Conservation (phyloP, 2,329 filamentous ascomycete genomes). For the Chalaropsis thielavioides region DNA sequence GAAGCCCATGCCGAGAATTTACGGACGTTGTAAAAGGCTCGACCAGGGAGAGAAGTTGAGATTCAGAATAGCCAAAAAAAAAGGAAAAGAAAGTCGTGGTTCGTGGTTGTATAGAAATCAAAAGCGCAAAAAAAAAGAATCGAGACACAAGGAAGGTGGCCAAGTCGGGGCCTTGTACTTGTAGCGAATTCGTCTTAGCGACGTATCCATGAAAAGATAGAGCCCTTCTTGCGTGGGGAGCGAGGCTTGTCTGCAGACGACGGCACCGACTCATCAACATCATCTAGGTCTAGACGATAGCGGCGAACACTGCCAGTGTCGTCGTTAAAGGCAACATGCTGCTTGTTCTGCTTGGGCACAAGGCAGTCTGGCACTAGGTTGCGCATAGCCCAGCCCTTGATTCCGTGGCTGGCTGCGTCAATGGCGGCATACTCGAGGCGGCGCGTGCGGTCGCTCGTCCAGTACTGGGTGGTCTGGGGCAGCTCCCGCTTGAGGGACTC, state of each 20-base stretch:
- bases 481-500: conserved; percentile 29
- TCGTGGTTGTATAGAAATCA: not conserved
- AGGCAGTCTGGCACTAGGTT: conserved; percentile 48
- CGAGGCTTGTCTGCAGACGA: not conserved
- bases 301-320: conserved; percentile 48
- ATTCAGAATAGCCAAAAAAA: not conserved
- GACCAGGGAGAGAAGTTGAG: not conserved
- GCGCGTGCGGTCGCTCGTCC: conserved; percentile 49
- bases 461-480: conserved; percentile 49
- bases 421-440: conserved; percentile 53
- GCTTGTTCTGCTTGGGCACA: conserved; percentile 33
- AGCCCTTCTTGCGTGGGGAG: conserved; percentile 7
- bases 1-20: not conserved
- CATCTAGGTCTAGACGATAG: conserved; percentile 45
- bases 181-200: conserved; percentile 3
- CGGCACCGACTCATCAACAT: conserved; percentile 24
- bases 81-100: conserved; percentile 2
- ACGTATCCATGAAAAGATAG: conserved; percentile 9
- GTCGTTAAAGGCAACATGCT: conserved; percentile 43
- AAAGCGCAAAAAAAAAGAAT: not conserved
- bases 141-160: not conserved
- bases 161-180: not conserved
- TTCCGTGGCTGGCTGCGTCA: conserved; percentile 44
- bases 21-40: not conserved
- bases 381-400: conserved; percentile 45